Conservation (phyloP, 345 rosid species). For the Populus alba region DNA sequence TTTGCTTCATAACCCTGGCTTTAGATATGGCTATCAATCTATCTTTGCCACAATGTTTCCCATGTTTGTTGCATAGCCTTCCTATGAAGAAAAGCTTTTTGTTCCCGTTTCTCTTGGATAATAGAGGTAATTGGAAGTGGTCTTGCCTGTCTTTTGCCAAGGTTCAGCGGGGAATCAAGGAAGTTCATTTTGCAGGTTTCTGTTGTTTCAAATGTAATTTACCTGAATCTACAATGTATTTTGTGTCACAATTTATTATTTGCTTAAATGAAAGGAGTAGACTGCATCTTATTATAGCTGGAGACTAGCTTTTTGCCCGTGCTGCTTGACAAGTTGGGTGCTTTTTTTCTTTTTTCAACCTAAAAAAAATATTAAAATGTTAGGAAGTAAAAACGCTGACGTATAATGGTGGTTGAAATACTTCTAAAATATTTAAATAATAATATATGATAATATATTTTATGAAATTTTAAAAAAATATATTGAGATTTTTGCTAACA, state of each 20-base stretch:
- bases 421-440: no score
- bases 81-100: neutral
- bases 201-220: slow-evolving; percentile 3
- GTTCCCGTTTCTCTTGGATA: slow-evolving; percentile 12
- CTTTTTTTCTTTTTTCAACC: no score
- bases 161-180: neutral
- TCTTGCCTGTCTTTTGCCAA: slow-evolving; percentile 2
- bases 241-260: neutral
- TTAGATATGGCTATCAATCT: slow-evolving; percentile 16
- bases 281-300: neutral
- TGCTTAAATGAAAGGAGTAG: neutral
- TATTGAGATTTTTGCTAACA: no score
- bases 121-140: slow-evolving; percentile 14
- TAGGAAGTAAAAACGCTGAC: no score
- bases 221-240: neutral
- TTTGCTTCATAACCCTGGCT: slow-evolving; percentile 4
- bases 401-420: no score
- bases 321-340: no score
- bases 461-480: no score
- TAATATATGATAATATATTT: no score
- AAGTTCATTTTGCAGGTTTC: slow-evolving; percentile 3
- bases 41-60: neutral
- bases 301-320: no score
- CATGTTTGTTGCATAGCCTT: slow-evolving; percentile 10
- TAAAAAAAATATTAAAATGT: no score